Percentiles rank a stretch among this genome's conserved stretches.
These are phyloP conservation scores for Aspergillus nomiae DNA, from an alignment of 2,329 filamentous ascomycete genomes.

Conservation along the genomic window DNA sequence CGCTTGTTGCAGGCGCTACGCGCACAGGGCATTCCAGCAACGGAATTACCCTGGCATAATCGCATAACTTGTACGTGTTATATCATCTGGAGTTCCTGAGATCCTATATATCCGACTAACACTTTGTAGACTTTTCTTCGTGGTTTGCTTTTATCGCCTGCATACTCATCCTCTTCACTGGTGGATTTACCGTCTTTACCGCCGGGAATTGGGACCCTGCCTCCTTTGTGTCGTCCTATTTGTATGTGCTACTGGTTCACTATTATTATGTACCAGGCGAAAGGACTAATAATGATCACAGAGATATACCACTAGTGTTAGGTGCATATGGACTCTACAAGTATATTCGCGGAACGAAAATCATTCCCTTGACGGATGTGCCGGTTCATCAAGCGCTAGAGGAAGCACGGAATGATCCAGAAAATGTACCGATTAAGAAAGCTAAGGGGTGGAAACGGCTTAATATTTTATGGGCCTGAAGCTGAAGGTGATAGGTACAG, in stretches of 20 bases:
- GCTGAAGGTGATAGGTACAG: accelerated
- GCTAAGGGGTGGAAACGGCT: constrained; percentile 27
- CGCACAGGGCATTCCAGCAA: constrained; percentile 55
- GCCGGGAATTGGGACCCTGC: constrained; percentile 60
- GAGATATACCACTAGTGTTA: constrained; percentile 63
- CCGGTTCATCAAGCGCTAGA: constrained; percentile 56
- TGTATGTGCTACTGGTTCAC: constrained; percentile 51
- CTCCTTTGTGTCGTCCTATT: constrained; percentile 63
- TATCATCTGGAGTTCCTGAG: too few relatives aligned
- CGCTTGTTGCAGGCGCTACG: constrained; percentile 58
- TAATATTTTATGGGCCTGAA: constrained; percentile 40
- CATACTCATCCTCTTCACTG: constrained; percentile 68
- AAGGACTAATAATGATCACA: constrained; percentile 26
- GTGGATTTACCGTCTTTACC: constrained; percentile 67
- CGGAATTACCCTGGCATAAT: constrained; percentile 63
- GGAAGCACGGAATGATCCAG: constrained; percentile 42
- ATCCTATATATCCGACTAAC: background rate
- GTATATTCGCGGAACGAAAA: constrained; percentile 62
- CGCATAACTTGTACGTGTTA: constrained; percentile 58
- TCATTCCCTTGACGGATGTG: constrained; percentile 54
- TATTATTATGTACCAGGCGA: too few relatives aligned
- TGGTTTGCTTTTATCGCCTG: constrained; percentile 61
- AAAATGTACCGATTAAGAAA: constrained; percentile 33
- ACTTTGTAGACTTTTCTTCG: constrained; percentile 58
- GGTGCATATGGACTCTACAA: constrained; percentile 66